phyloP scores from a whole-genome alignment of 2,329 filamentous ascomycete genomes.

The Calonectria multiphialidica region DNA sequence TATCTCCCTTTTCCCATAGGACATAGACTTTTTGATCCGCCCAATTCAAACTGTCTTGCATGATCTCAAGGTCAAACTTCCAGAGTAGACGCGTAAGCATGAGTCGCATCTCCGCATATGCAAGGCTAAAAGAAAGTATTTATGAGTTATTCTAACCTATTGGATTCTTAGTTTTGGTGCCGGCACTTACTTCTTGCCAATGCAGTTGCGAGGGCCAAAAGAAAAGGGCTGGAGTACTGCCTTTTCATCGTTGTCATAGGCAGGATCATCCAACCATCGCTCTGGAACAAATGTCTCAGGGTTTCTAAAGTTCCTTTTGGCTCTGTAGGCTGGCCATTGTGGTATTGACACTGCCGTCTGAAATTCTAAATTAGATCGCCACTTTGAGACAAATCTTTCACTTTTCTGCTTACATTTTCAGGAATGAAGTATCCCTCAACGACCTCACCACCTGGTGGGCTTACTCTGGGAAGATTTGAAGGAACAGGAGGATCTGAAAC shows the following conservation, averaged over 20 bases:
- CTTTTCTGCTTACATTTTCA: too few relatives aligned
- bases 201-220: constrained; percentile 45
- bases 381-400: too few relatives aligned
- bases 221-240: constrained; percentile 46
- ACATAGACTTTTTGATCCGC: too few relatives aligned
- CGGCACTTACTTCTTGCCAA: constrained; percentile 49
- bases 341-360: constrained; percentile 49
- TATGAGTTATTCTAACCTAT: not conserved
- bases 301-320: constrained; percentile 45
- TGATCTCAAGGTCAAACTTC: constrained; percentile 25
- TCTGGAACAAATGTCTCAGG: constrained; percentile 53
- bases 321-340: constrained; percentile 50
- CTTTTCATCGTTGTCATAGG: constrained; percentile 38
- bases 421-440: too few relatives aligned
- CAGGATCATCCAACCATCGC: constrained; percentile 46
- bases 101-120: constrained; percentile 41
- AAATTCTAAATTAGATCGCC: constrained; percentile 42
- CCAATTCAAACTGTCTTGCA: too few relatives aligned
- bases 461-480: too few relatives aligned
- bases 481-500: too few relatives aligned
- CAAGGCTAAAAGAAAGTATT: constrained; percentile 35
- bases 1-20: too few relatives aligned
- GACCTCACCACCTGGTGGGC: too few relatives aligned
- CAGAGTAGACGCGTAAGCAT: constrained; percentile 8
- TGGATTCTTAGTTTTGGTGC: too few relatives aligned